Conservation (phyloP, 352 stramenopile genomes). For the Peronospora farinosa region DNA sequence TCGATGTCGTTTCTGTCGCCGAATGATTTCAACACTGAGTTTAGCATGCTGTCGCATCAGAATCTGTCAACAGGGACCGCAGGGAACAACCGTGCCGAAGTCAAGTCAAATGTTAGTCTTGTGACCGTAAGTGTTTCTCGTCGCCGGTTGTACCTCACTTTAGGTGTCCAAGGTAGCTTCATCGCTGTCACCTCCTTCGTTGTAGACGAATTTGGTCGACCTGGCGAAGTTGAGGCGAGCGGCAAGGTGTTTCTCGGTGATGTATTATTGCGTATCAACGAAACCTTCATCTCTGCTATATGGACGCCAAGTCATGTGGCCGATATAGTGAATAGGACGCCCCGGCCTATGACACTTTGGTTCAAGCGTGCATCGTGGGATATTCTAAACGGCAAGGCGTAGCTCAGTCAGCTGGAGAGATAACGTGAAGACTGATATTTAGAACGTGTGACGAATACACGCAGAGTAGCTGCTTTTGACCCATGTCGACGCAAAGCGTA, state of each 20-base stretch:
- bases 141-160: conserved; percentile 47
- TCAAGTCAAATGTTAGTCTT: conserved; percentile 23
- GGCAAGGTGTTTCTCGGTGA: conserved; percentile 62
- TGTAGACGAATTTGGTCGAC: conserved; percentile 32
- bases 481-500: conserved; percentile 6
- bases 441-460: conserved; percentile 11
- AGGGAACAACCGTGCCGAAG: background rate
- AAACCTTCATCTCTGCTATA: conserved; percentile 16
- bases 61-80: background rate
- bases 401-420: conserved; percentile 10
- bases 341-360: conserved; percentile 44
- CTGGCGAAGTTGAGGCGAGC: conserved; percentile 63
- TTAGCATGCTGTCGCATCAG: conserved; percentile 9
- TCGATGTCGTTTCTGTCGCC: conserved; percentile 47
- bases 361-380: conserved; percentile 71
- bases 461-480: conserved; percentile 8
- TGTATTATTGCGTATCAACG: conserved; percentile 53
- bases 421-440: conserved; percentile 17
- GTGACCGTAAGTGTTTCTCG: conserved; percentile 36
- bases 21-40: conserved; percentile 32
- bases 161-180: conserved; percentile 40
- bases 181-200: conserved; percentile 64
- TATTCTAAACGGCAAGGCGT: conserved; percentile 30
- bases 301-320: conserved; percentile 42
- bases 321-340: conserved; percentile 32